A percentile compares a stretch with the other conserved stretches of the same genome.
Evolutionary conservation across 345 rosid genomes (phyloP).

Genomic region (Salix suchowensis): DNA sequence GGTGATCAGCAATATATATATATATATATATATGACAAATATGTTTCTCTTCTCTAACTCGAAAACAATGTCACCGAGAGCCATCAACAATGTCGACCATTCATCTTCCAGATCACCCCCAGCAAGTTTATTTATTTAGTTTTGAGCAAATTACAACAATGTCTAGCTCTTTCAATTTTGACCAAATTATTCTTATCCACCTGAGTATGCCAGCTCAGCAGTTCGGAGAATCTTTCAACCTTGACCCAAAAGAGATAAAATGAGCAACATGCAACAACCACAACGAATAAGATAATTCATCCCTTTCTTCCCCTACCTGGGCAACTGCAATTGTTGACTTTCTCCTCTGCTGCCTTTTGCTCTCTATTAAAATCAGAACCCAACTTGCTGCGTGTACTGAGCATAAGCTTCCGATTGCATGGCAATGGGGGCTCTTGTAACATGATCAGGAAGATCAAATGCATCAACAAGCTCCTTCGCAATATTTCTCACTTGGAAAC

Average conservation of each 20-base stretch:
- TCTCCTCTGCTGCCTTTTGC: not conserved
- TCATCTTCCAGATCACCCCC: too few relatives aligned
- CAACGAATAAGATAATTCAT: not conserved
- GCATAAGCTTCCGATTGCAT: constrained; percentile 90
- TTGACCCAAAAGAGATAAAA: not conserved
- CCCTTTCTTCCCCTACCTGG: not conserved
- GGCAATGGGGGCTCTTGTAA: constrained; percentile 92
- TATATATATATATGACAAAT: too few relatives aligned
- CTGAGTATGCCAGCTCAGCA: not conserved
- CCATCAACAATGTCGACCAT: too few relatives aligned
- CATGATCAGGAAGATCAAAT: constrained; percentile 71
- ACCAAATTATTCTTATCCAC: not conserved
- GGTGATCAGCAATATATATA: too few relatives aligned
- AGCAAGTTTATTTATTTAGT: too few relatives aligned
- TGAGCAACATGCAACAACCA: not conserved
- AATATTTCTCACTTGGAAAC: constrained; percentile 83
- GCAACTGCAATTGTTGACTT: not conserved
- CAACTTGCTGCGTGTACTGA: constrained; percentile 77
- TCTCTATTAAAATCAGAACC: constrained; percentile 39
- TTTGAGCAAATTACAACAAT: not conserved
- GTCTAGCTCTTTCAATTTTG: not conserved
- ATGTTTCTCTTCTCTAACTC: too few relatives aligned
- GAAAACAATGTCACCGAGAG: too few relatives aligned
- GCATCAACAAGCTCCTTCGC: constrained; percentile 80
- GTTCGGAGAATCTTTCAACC: not conserved